Percentiles rank a stretch among this genome's conserved stretches.
Conservation (phyloP, 805 yeast genomes). For the Phaffomyces thermotolerans region DNA sequence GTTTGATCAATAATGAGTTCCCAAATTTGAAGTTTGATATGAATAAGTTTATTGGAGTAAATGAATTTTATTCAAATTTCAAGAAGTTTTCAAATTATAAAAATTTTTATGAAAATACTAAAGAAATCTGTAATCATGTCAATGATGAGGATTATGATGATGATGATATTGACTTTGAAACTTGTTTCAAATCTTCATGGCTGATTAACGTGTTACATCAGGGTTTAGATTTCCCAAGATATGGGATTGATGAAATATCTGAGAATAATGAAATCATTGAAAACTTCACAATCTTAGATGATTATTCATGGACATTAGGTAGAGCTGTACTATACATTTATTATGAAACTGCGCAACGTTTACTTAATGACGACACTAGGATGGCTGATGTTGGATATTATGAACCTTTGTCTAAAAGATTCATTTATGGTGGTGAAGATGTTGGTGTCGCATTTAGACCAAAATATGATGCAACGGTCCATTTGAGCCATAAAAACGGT, state of each 20-base stretch:
- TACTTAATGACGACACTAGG: not conserved
- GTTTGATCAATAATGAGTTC: constrained; percentile 43
- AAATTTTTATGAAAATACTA: constrained; percentile 36
- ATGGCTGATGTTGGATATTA: constrained; percentile 35
- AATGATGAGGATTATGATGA: constrained; percentile 23
- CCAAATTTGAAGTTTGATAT: constrained; percentile 53
- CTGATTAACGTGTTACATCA: constrained; percentile 48
- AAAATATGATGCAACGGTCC: constrained; percentile 18
- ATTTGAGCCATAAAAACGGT: constrained; percentile 8
- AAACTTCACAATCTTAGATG: constrained; percentile 37
- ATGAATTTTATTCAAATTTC: constrained; percentile 61
- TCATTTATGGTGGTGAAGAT: constrained; percentile 48
- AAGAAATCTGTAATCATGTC: constrained; percentile 35
- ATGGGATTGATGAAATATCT: constrained; percentile 32
- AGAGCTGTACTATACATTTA: constrained; percentile 56
- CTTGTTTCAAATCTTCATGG: constrained; percentile 61
- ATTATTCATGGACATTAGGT: constrained; percentile 52
- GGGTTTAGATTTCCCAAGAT: constrained; percentile 53
- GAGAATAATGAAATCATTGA: constrained; percentile 14
- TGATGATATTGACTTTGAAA: constrained; percentile 39
- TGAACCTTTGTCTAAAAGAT: constrained; percentile 40
- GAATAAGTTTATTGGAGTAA: constrained; percentile 54
- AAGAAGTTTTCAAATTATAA: constrained; percentile 35
- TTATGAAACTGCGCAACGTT: constrained; percentile 34
- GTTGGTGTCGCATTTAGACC: constrained; percentile 38